Base-by-base conservation (phyloP, 208 protist species). In the Zelonia costaricensis region DNA sequence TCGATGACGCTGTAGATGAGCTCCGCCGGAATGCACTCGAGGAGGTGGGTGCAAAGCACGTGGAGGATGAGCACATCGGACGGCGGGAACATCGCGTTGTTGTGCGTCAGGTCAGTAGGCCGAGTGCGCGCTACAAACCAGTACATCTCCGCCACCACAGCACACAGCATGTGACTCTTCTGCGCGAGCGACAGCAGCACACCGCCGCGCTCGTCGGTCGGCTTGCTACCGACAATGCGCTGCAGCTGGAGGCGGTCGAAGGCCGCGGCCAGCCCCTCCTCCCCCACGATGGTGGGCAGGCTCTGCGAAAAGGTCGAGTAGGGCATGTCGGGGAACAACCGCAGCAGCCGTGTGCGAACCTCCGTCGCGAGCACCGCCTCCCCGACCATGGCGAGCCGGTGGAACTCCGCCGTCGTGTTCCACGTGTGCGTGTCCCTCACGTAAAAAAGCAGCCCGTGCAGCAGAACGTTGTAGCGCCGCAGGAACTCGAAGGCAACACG, bases 31-130 rank as follows among this genome's bases (percentile, higher is more conserved):
- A 96, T 46, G 54, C 76, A 85, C 62, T 96, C 84, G 5, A 93
- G 56, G 12, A 91, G 59, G 54, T 96, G 90, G 6, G 78, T 66
- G 33, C 74, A 88, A 18, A 96, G 56, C 2, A 93, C 84, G 54
- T 96, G 83, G 7, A 96, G 67, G 45, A 93, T 93, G 43, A 96
- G 81, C 10, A 90, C 90, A 62, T 96, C 90, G 0, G 87, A 93
- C 6, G 90, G 90, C 13, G 90, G 90, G 43, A 96, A 96, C 25
- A 96, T 69, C 18, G 90, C 90, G 66, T 93, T 93, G 77, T 96
- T 96, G 65, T 93, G 87, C 33, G 86, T 92, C 23, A 88, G 70
- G 46, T 96, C 86, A 8, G 86, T 92, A 3, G 87, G 82, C 25
- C 80, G 80, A n/a, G 90, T 96, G 30, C 87, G 69, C 1, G 78